These are phyloP conservation scores for Russula dissimulans DNA, from an alignment of 768 basidiomycete species.

Conservation along the genomic window DNA sequence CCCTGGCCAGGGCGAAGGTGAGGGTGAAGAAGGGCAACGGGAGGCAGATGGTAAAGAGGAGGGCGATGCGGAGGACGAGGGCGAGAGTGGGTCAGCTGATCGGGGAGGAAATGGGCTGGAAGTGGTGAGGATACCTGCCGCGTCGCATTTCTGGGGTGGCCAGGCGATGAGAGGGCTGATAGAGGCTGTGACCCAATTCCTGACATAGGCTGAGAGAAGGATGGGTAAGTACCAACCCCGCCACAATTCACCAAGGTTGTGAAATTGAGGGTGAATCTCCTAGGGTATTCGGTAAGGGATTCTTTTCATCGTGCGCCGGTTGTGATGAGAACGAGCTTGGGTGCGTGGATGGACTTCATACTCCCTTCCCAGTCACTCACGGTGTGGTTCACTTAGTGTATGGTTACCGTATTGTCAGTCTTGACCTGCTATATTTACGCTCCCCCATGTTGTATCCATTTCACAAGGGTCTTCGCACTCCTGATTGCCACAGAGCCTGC, in stretches of 20 bases:
- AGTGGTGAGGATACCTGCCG: conserved; percentile 15
- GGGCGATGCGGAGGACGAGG: not conserved
- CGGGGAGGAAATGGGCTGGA: conserved; percentile 4
- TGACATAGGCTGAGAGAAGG: not conserved
- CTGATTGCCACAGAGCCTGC: not conserved
- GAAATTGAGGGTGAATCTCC: not conserved
- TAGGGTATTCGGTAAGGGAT: not conserved
- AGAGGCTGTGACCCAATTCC: conserved; percentile 13
- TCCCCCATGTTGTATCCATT: not conserved
- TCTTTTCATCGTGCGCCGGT: not conserved
- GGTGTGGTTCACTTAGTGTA: not conserved
- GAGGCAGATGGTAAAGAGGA: not conserved
- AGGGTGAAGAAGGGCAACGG: not conserved
- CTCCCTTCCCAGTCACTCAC: not conserved
- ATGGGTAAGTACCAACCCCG: not conserved
- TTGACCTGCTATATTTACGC: not conserved
- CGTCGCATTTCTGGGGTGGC: conserved; percentile 20
- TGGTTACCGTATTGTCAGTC: not conserved
- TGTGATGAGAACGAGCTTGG: not conserved
- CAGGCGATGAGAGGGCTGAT: conserved; percentile 11
- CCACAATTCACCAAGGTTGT: not conserved
- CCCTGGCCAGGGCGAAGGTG: not conserved
- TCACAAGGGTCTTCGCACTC: not conserved
- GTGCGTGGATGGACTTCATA: not conserved
- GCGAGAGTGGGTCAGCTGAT: not conserved